Base-by-base conservation (phyloP, 305 asterid species). In the Withania somnifera region DNA sequence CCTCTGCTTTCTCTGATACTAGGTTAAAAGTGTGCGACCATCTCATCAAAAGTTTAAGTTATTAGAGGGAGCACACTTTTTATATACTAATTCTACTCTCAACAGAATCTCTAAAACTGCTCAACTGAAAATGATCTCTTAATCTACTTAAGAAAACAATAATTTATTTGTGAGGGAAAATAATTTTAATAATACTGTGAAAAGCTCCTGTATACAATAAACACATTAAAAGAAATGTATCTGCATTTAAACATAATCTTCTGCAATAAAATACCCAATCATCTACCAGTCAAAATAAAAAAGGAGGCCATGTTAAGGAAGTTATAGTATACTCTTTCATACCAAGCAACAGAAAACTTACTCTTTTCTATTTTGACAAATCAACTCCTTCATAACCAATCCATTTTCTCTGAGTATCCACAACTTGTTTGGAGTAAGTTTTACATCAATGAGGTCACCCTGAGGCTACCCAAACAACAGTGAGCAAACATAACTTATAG, bases 361-460 rank as follows among this genome's bases (percentile, higher is more conserved):
- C 99, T 87, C 89, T 11, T 83, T 84, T 34, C 40, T 77, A 83
- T 86, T 86, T 80, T 86, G 75, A 82, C 67, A 38, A 84, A 82
- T 87, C 84, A 94, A 83, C 82, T 89, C 90, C 82, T 90, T 92
- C 93, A 90, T 86, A 69, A 92, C 82, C 84, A 96, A 90, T 78
- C 90, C 91, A 77, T 89, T 92, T 87, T 93, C 97, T 83, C 91
- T 91, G 77, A 96, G 97, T 84, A 94, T 88, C 97, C 97, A 96
- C 83, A 94, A 89, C 85, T 90, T 87, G 86, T 88, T 85, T 19
- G 89, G 88, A 71, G 93, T 83, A 85, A 96, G 90, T 84, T 87
- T 93, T 84, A 96, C 92, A 88, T 96, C 99, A 85, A 94, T 83
- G 38, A 84, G 89, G 85, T 86, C 95, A 84, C 88, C 97, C 98